Base-by-base conservation (phyloP, 2,329 filamentous ascomycete species). In the Bretziella fagacearum region DNA sequence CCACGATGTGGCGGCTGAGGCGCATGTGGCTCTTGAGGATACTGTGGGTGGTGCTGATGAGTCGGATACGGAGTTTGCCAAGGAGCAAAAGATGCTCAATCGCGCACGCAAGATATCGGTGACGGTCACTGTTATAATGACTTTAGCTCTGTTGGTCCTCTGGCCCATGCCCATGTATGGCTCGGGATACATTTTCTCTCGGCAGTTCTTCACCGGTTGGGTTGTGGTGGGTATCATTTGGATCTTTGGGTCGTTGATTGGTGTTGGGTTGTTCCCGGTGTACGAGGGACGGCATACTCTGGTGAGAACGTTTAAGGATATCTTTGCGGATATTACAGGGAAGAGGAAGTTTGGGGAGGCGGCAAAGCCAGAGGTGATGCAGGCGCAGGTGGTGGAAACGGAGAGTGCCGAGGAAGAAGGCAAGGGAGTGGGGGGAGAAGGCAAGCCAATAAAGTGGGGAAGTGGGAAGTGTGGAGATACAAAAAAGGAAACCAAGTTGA, bases 141-240 rank as follows among this genome's bases (percentile, higher is more conserved):
- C 84, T 0, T 51, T 93, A 0, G 70, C 75, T 0, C 67, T 93
- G 48, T 65, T 94, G 0, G 69, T 94, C 2, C 71, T 94, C 13
- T 94, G 86, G 85, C 86, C 87, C 0, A 89, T 94, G 72, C 86
- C 86, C 1, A 78, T 94, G 76, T 94, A 91, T 57, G 86, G 84
- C 8, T 70, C 71, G 0, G 73, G 73, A 1, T 94, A 94, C 58
- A 72, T 94, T 46, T 93, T 91, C 63, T 77, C 71, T 60, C 81
- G 84, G 66, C 69, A 69, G 20, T 91, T 91, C 67, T 91, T 89
- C 62, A 84, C 81, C 0, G 82, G 82, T 39, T 89, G 82, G 82
- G 74, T 86, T 8, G 69, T 75, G 1, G 74, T 84, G 6, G 81
- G 79, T 7, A 82, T 91, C 47, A 66, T 87, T 35, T 91, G 84